Conservation (phyloP, 169 alveolate species). For the Plasmodium sp. region DNA sequence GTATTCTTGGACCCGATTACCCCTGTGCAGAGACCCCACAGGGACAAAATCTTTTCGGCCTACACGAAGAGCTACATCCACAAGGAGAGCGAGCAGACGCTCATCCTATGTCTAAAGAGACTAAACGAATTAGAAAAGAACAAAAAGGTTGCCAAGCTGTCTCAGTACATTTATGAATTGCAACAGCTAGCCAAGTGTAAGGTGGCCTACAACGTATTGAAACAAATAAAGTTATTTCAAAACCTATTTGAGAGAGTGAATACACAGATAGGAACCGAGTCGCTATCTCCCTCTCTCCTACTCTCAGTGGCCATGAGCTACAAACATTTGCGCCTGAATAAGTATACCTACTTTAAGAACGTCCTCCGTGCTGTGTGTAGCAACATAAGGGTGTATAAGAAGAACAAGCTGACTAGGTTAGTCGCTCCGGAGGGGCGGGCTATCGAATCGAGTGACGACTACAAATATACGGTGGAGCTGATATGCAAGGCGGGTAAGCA, state of each 20-base stretch:
- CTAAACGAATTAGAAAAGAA: slow-evolving; percentile 42
- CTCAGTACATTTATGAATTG: slow-evolving; percentile 32
- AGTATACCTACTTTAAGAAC: slow-evolving; percentile 55
- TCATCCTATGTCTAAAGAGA: slow-evolving; percentile 24
- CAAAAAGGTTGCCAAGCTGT: slow-evolving; percentile 8
- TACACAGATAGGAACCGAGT: background rate
- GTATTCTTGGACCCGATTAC: background rate
- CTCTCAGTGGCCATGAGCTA: slow-evolving; percentile 45
- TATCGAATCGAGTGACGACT: background rate
- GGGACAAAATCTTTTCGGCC: slow-evolving; percentile 33
- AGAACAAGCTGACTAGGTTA: slow-evolving; percentile 6
- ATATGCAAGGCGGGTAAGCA: background rate
- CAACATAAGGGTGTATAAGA: slow-evolving; percentile 42
- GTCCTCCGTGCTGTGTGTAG: slow-evolving; percentile 28
- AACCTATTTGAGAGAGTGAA: slow-evolving; percentile 17
- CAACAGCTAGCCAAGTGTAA: slow-evolving; percentile 54
- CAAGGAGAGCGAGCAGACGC: slow-evolving; percentile 54
- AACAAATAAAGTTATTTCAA: slow-evolving; percentile 16
- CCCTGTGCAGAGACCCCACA: background rate
- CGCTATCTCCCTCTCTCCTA: slow-evolving; percentile 22
- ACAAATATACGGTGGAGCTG: slow-evolving; percentile 43
- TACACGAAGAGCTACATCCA: slow-evolving; percentile 52
- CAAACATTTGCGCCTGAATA: slow-evolving; percentile 24
- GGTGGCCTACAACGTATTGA: slow-evolving; percentile 19
- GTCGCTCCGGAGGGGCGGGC: background rate